Base-by-base conservation (phyloP, 352 stramenopile genomes). In the Phytophthora sp. region DNA sequence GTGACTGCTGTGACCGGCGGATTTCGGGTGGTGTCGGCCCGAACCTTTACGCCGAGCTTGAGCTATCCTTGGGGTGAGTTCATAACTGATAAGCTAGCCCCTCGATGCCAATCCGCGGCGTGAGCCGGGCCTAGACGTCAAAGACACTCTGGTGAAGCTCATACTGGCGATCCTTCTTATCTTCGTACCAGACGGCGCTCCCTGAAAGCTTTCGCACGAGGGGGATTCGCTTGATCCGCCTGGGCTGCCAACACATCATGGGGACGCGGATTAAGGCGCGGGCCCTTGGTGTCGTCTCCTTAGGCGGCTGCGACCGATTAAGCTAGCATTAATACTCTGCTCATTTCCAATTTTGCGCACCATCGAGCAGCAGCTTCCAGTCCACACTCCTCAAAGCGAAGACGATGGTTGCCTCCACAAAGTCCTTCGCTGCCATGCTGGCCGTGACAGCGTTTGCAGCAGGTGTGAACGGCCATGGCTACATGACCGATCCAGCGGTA, bases 401-500 rank as follows among this genome's bases (percentile, higher is more conserved):
- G 4, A 62, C 27, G 26, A 71, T 71, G 62, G 34, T 66, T 46
- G 49, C 55, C 18, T 62, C 55, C 11, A 42, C 41, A 4, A 55
- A 21, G 35, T 49, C 42, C 43, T 43, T 62, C 42, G 41, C 48
- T 37, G 39, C 45, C 30, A 43, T 60, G 46, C 7, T 65, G 46
- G 61, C 46, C 24, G 54, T 62, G 31, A 23, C 15, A 24, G 27
- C 9, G n/a, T 17, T 69, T 5, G 34, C 23, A 13, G 11, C 24
- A 34, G 31, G 34, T 30, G 35, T 42, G 3, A 24, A 5, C 28
- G 28, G 28, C 28, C 28, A 32, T 11, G 28, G 66, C 6, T 71
- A 74, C 51, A 56, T 74, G 46, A 43, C 55, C 12, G 52, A 63
- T 7, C 66, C 66, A 9, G 45, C 55, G 9, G 53, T 66, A 17